Percentiles rank a stretch among this genome's conserved stretches.
Evolutionary conservation across 179 eudicot species (phyloP).

Genomic region (Gypsophila paniculata): DNA sequence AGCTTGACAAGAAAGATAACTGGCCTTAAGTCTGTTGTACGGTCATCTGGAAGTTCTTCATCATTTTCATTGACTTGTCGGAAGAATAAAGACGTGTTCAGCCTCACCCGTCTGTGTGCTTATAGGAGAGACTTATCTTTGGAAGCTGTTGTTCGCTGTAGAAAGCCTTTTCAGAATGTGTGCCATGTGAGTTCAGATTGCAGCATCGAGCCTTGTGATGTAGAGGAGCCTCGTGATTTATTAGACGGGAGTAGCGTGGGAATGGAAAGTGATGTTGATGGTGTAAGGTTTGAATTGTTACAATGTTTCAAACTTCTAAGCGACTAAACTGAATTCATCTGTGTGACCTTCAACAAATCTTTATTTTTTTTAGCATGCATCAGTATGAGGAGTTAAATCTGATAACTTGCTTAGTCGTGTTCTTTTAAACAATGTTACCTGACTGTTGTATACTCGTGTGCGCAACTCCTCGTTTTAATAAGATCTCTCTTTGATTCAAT

Average conservation of each 20-base stretch:
- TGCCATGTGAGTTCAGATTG: conserved; percentile 42
- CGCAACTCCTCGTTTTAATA: background rate
- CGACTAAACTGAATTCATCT: background rate
- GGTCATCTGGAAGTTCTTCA: conserved; percentile 18
- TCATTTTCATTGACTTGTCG: conserved; percentile 18
- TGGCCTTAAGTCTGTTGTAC: conserved; percentile 13
- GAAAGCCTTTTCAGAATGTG: conserved; percentile 33
- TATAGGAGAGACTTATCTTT: conserved; percentile 19
- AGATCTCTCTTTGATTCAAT: background rate
- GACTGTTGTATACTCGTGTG: background rate
- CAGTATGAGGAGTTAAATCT: background rate
- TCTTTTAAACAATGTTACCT: background rate
- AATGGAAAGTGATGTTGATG: conserved; percentile 20
- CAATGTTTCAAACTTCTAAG: conserved; percentile 19
- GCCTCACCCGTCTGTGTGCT: conserved; percentile 27
- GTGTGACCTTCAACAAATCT: background rate
- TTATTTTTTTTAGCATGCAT: background rate
- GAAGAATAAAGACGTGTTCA: conserved; percentile 26
- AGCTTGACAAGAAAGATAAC: conserved; percentile 19
- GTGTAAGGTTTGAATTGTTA: conserved; percentile 27
- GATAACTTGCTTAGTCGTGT: background rate
- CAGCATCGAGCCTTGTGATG: conserved; percentile 40
- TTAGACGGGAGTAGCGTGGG: conserved; percentile 31
- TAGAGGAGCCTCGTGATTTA: conserved; percentile 37
- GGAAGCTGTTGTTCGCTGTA: conserved; percentile 23